Evolutionary conservation across 768 basidiomycete genomes (phyloP), one percentile per base, ranked within the genome.

Genomic region (Xerocomellus chrysenteron): DNA sequence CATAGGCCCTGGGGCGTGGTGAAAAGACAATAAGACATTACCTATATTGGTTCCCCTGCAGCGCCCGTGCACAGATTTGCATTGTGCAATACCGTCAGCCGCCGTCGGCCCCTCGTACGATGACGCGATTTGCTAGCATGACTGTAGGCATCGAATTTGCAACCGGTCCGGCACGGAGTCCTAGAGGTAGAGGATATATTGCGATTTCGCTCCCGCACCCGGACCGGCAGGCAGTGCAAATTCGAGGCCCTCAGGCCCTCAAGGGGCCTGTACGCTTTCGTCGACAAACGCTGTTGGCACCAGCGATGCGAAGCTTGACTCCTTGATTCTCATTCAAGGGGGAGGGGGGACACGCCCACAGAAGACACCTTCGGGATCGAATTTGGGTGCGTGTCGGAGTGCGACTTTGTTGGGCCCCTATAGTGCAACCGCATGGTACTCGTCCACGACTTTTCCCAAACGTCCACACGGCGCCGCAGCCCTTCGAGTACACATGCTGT

Each of bases 21-120:
- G 40, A 5, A 12, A 42, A 47, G 59, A 62, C 60, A 62, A 62
- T 62, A 62, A 40, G 55, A 44, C 8, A 0, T 13, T 50, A 19
- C 35, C 55, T 19, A 19, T 47, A 37, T 36, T 41, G 52, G 55
- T 13, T 28, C 26, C 26, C 17, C n/a, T 13, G 42, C 50, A 30
- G 41, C 12, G 45, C 40, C 21, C 32, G 2, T 19, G 57, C 57
- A 39, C 42, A 24, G 40, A n/a, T 35, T 30, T 24, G 17, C 9
- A 21, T 21, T 42, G 30, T 32, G 30, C 30, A 1, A 14, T 14
- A 7, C 13, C 19, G 41, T 21, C 13, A 9, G 12, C 10, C n/a
- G 21, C 21, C 26, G 26, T 41, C 40, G n/a, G 3, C n/a, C 40
- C 37, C 13, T n/a, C 21, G 13, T 24, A 21, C 1, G 41, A 30